Evolutionary conservation across 73 alveolate species (phyloP), one percentile per base, ranked within the genome.

Genomic region (Uronychia binucleata): DNA sequence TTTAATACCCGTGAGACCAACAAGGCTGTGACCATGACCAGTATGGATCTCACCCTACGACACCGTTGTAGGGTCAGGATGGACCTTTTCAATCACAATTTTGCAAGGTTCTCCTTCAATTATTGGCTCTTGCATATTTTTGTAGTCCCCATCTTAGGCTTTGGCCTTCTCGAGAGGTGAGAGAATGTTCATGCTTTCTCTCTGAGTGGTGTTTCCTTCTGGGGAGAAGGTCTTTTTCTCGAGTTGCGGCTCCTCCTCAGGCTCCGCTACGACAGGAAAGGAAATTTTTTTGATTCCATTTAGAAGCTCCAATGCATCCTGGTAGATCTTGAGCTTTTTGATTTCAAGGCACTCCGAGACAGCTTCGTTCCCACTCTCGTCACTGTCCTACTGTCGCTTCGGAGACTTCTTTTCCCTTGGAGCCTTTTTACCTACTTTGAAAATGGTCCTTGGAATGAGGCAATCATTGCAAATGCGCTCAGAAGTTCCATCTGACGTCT

Each of bases 391-490:
- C 58, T 30, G 46, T 27, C 5, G 28, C 81, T 75, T 25, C 1
- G 46, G 11, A 75, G 81, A 5, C 8, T 8, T 1, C 58, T 30
- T 32, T 30, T 75, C 46, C 30, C 27, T 75, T 5, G 28, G 57
- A 26, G 46, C 59, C 58, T 75, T 75, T 58, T 75, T 75, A 5
- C 81, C 81, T 5, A 75, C 32, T 75, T 32, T 75, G 32, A 75
- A 75, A 30, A 75, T 75, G 1, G 81, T 26, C 5, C 32, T 28
- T 1, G 81, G 81, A 25, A 75, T 32, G 1, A 75, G 27, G 27
- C 81, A 75, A 30, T 75, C 81, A 75, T 75, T 75, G 58, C 32
- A 75, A 8, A 75, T 58, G 25, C 32, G 25, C n/a, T 28, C 29
- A 13, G 78, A 75, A 8, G 59, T 58, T 75, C 32, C 5, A 30